phyloP scores from a whole-genome alignment of 805 yeast species.

The Yarrowia phangngaensis region DNA sequence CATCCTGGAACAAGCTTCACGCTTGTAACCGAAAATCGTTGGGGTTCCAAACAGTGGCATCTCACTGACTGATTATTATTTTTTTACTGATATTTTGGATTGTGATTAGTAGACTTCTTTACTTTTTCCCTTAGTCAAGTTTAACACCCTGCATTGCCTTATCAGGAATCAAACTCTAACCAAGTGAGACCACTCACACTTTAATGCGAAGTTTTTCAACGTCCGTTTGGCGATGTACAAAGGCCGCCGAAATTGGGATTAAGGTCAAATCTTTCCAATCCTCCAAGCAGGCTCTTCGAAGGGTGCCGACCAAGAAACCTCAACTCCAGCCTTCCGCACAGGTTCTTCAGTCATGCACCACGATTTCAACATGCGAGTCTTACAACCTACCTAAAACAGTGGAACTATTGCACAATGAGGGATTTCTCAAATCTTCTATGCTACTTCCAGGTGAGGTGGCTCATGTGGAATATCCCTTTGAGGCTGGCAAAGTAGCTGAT shows the following conservation, averaged over 20 bases:
- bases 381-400: slow-evolving; percentile 55
- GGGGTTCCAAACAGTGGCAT: too few relatives aligned
- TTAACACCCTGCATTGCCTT: too few relatives aligned
- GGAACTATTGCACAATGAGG: slow-evolving; percentile 41
- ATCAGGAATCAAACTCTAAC: background rate
- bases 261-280: slow-evolving; percentile 20
- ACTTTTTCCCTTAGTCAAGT: too few relatives aligned
- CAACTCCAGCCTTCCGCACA: background rate
- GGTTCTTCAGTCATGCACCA: slow-evolving; percentile 49
- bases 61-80: too few relatives aligned
- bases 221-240: background rate
- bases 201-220: slow-evolving; percentile 8
- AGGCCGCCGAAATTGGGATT: slow-evolving; percentile 5
- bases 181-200: background rate
- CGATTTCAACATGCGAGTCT: slow-evolving; percentile 67
- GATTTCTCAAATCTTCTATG: slow-evolving; percentile 40
- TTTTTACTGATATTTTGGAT: too few relatives aligned
- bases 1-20: too few relatives aligned
- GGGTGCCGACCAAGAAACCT: slow-evolving; percentile 16
- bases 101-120: too few relatives aligned
- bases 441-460: slow-evolving; percentile 69
- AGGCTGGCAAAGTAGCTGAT: slow-evolving; percentile 43
- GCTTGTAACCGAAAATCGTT: too few relatives aligned
- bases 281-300: slow-evolving; percentile 20
- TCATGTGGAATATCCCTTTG: slow-evolving; percentile 46